Evolutionary conservation across 176 grass and related monocot genomes (phyloP).

Genomic region (Alloteropsis semialata): DNA sequence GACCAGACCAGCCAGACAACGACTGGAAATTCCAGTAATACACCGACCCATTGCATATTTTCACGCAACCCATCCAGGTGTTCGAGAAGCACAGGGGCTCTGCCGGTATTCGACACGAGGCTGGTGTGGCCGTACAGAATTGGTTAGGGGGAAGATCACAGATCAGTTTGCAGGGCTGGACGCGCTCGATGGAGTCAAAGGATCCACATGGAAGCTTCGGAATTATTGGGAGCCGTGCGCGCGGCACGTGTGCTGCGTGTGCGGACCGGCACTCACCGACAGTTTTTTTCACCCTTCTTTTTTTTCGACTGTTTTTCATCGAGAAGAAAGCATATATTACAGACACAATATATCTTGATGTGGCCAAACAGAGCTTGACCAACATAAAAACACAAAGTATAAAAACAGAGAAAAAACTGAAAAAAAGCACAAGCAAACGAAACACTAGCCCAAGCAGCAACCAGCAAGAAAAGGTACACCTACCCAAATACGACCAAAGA

Average conservation of each 20-base stretch:
- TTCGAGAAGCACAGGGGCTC: neutral
- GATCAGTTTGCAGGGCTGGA: neutral
- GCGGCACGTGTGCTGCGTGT: slow-evolving; percentile 3
- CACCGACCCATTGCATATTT: neutral
- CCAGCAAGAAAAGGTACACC: no score
- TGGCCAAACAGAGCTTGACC: no score
- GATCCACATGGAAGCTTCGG: slow-evolving; percentile 36
- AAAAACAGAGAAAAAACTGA: no score
- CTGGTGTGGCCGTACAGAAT: slow-evolving; percentile 14
- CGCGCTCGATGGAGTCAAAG: neutral
- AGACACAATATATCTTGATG: no score
- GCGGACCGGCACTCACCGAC: neutral
- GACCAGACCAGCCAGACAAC: slow-evolving; percentile 17
- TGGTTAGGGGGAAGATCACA: slow-evolving; percentile 8
- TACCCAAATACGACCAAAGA: no score
- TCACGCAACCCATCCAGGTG: neutral
- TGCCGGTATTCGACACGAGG: neutral
- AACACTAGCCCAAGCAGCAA: no score
- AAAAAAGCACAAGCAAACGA: no score
- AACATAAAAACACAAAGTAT: no score
- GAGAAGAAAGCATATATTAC: no score
- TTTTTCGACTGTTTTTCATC: no score
- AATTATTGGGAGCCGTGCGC: neutral
- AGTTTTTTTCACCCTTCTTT: neutral
- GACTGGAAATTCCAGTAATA: neutral